Evolutionary conservation across 495 filamentous ascomycete genomes (phyloP), one percentile per base, ranked within the genome.

Genomic region (Penicillium diatomitis): DNA sequence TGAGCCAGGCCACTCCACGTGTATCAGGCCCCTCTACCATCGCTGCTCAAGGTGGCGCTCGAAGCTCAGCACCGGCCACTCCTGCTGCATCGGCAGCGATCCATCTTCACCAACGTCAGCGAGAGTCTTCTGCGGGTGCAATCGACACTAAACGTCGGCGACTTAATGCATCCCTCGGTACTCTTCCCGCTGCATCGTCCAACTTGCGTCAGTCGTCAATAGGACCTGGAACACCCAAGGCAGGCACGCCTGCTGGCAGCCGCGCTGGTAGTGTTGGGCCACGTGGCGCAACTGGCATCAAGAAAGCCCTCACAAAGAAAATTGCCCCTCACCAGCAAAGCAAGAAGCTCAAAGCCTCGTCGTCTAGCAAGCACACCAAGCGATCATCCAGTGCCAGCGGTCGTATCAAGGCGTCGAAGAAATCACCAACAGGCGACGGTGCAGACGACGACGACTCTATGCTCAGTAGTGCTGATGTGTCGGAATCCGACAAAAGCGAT

Each of bases 221-320:
- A 4, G 87, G 88, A 3, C 90, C 87, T 0, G 85, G 86, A 6
- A 95, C 88, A 3, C 89, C 90, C n/a, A 92, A 92, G 66, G 76
- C 78, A 3, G 80, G 78, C 0, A 84, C 86, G 9, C 84, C 85
- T 5, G 71, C 69, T 7, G 58, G 70, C 8, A 78, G 73, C 41
- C 76, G 87, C 31, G 84, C 82, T 2, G 86, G 87, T 30, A 89
- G 86, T 58, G 84, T 76, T 2, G 85, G 85, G 2, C 85, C 87
- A 1, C 75, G 85, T 35, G 44, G 58, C 29, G 53, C 38, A 3
- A 52, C 49, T 5, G 52, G 61, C 35, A 73, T 72, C 51, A 72
- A 78, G 48, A 79, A 83, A 50, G 69, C 70, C 0, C 58, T 67
- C 4, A 77, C 73, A 7, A 88, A 86, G 65, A 86, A 85, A 33